Percentiles rank a stretch among this genome's conserved stretches.
These are phyloP conservation scores for Penicillium riverlandense DNA, from an alignment of 495 filamentous ascomycete species.

Conservation along the genomic window DNA sequence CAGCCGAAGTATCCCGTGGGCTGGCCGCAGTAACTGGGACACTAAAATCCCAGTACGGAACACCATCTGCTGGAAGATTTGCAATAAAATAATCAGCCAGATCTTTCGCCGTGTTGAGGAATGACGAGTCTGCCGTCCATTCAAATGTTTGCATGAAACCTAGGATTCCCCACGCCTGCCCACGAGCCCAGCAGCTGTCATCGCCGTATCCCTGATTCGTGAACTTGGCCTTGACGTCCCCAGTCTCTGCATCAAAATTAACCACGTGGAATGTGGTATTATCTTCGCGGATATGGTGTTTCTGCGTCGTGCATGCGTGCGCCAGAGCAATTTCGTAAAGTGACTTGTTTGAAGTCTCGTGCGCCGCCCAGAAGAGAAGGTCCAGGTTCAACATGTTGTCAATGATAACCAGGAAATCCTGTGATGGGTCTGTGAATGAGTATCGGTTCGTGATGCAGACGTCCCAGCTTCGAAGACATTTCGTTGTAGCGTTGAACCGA, in stretches of 20 bases:
- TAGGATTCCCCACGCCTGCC: slow-evolving; percentile 39
- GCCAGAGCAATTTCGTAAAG: slow-evolving; percentile 26
- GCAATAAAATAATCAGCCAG: slow-evolving; percentile 32
- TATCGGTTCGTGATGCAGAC: slow-evolving; percentile 23
- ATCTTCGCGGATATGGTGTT: slow-evolving; percentile 27
- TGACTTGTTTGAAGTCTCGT: slow-evolving; percentile 17
- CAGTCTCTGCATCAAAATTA: slow-evolving; percentile 28
- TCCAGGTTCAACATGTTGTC: slow-evolving; percentile 44
- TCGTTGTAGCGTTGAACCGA: slow-evolving; percentile 22
- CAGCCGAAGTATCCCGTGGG: slow-evolving; percentile 34
- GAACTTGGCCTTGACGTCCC: slow-evolving; percentile 19
- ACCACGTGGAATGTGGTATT: slow-evolving; percentile 30
- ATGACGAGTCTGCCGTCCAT: slow-evolving; percentile 29
- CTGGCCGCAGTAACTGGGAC: slow-evolving; percentile 15
- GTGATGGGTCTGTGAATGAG: slow-evolving; percentile 18
- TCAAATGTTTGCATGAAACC: slow-evolving; percentile 36
- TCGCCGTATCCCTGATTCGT: slow-evolving; percentile 37
- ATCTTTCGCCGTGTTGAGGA: slow-evolving; percentile 24
- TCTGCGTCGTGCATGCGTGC: slow-evolving; percentile 27
- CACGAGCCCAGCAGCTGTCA: slow-evolving; percentile 34
- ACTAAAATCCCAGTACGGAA: slow-evolving; percentile 39
- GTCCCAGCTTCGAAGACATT: slow-evolving; percentile 34
- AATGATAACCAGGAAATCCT: slow-evolving; percentile 34
- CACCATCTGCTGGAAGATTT: slow-evolving; percentile 20
- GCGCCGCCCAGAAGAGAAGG: slow-evolving; percentile 36